Evolutionary conservation across 768 basidiomycete species (phyloP).

Genomic region (Collybiopsis luxurians): DNA sequence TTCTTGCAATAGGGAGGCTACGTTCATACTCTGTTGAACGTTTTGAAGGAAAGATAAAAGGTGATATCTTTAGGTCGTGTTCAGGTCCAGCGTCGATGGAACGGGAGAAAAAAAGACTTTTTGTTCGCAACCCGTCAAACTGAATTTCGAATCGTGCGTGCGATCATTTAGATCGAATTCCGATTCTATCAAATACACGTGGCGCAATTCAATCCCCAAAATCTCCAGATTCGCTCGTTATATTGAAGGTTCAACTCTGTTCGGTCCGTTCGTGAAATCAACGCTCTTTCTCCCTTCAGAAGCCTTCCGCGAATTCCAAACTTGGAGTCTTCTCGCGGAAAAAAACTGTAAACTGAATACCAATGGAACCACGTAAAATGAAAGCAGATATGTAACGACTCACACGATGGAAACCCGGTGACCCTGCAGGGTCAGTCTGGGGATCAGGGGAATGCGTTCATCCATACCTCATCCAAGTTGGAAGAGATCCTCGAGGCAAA

Average conservation of each 20-base stretch:
- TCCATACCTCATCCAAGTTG: too few species aligned
- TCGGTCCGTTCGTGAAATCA: neutral
- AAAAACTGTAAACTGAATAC: too few species aligned
- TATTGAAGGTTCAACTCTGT: neutral
- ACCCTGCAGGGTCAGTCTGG: neutral
- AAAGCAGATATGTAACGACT: neutral
- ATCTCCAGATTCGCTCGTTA: neutral
- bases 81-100: too few species aligned
- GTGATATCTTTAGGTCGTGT: too few species aligned
- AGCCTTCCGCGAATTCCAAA: neutral
- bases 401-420: neutral
- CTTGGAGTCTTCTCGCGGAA: neutral
- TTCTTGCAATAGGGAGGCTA: conserved; percentile 66
- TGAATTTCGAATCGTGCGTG: conserved; percentile 2
- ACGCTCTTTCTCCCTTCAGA: neutral
- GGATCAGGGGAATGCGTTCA: too few species aligned
- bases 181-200: conserved; percentile 2
- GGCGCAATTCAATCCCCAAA: too few species aligned
- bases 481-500: too few species aligned
- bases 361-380: too few species aligned
- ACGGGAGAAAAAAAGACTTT: neutral
- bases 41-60: too few species aligned
- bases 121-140: neutral
- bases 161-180: conserved; percentile 1
- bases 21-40: conserved; percentile 58